Evolutionary conservation across 108 stramenopile genomes (phyloP).

Genomic region (Cyclotella baltica): DNA sequence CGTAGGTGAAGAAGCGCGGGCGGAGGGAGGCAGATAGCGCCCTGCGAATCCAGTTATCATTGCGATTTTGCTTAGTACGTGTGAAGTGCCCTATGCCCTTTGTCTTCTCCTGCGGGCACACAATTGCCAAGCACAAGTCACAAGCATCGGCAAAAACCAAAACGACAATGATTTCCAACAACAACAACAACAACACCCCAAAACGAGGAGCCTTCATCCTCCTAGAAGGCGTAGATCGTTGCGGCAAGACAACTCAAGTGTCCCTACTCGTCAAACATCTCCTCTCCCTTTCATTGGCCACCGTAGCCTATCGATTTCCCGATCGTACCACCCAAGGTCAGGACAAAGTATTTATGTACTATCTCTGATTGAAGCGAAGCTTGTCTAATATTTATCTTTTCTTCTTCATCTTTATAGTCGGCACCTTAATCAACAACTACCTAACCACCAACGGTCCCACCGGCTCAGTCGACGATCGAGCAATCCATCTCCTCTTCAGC

Average conservation of each 20-base stretch:
- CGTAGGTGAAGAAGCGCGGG: no score
- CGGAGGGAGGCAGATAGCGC: no score
- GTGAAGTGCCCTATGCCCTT: no score
- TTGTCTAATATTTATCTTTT: neutral
- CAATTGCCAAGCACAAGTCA: no score
- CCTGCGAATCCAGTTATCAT: no score
- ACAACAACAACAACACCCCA: constrained; percentile 2
- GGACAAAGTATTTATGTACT: constrained; percentile 1
- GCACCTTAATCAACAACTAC: constrained; percentile 94
- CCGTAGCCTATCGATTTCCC: constrained; percentile 79
- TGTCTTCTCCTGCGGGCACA: no score
- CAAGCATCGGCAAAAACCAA: neutral
- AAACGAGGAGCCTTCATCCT: constrained; percentile 96
- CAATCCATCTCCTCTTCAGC: constrained; percentile 97
- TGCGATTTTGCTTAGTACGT: no score
- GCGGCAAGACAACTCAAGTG: constrained; percentile 97
- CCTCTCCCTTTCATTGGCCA: constrained; percentile 66
- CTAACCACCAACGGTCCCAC: constrained; percentile 63
- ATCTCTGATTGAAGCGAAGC: constrained; percentile 40
- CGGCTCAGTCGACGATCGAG: constrained; percentile 90
- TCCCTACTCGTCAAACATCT: constrained; percentile 70
- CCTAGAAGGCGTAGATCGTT: constrained; percentile 99
- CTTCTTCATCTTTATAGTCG: constrained; percentile 49
- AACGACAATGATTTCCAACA: constrained; percentile 8
- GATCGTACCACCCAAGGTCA: constrained; percentile 76